Conservation (phyloP, 768 basidiomycete species). For the Hortiboletus campestris region DNA sequence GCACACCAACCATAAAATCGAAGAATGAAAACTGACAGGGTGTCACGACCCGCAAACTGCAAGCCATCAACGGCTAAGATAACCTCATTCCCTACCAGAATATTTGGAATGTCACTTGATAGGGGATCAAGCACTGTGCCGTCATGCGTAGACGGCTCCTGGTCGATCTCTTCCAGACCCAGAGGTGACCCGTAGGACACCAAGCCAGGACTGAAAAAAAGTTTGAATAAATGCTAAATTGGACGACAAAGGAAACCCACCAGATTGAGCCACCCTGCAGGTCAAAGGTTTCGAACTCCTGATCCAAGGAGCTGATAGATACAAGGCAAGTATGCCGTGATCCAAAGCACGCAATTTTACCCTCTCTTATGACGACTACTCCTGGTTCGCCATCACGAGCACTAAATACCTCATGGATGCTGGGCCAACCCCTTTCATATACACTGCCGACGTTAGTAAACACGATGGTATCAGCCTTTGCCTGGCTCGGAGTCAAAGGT, state of each 20-base stretch:
- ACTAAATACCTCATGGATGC: constrained; percentile 23
- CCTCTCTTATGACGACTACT: constrained; percentile 52
- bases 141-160: constrained; percentile 55
- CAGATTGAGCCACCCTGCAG: constrained; percentile 64
- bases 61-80: constrained; percentile 72
- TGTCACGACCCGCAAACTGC: constrained; percentile 59
- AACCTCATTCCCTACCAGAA: constrained; percentile 38
- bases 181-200: constrained; percentile 43
- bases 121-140: constrained; percentile 51
- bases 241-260: constrained; percentile 29
- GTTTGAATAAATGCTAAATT: not conserved
- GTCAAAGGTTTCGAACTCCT: constrained; percentile 45
- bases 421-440: constrained; percentile 35
- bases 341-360: constrained; percentile 55
- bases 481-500: constrained; percentile 49
- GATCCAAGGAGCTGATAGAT: constrained; percentile 6
- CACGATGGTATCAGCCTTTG: constrained; percentile 41
- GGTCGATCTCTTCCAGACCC: constrained; percentile 55
- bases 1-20: not conserved
- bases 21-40: constrained; percentile 41
- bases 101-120: constrained; percentile 31
- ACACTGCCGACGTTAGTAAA: constrained; percentile 66
- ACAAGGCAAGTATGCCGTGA: constrained; percentile 25
- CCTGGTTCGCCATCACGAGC: constrained; percentile 16
- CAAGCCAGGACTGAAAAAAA: constrained; percentile 42